Base-by-base conservation (phyloP, 441 rosid species). In the Theobroma grandiflorum region DNA sequence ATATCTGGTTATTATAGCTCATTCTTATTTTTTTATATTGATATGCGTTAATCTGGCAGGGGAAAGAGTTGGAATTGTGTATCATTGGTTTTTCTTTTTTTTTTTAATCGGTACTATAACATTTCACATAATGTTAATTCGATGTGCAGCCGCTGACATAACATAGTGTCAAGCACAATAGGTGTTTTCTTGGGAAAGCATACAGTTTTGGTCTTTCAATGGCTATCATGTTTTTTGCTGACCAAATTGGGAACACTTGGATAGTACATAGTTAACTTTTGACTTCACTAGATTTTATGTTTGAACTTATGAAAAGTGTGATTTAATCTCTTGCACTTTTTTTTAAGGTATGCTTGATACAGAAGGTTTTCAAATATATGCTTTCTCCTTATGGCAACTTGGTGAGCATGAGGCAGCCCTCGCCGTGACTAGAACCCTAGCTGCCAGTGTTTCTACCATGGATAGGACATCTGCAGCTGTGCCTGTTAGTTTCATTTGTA, bases 401-500 rank as follows among this genome's bases (percentile, higher is more conserved):
- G 98, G 96, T 74, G 89, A 89, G 78, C 82, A 84, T 78, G 95
- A 92, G 76, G 81, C 75, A 78, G 97, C 99, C 52, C 91, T 94
- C 83, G 84, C 89, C 69, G 91, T 84, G 81, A 85, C 88, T 70
- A 85, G 90, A 81, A 83, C 85, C 82, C 90, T 97, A 49, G 98
- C 93, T 81, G 87, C 87, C 75, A 78, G 76, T 80, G 79, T 95
- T 74, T 81, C 92, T 76, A 80, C 86, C 70, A 87, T 93, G 97
- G 97, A 94, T 72, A 80, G 74, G 79, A 63, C 81, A 77, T 86
- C 88, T 81, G 89, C 90, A 55, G 88, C 91, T 66, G 88, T 86
- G 80, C 87, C 92, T 82, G 89, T 94, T 85, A 87, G 94, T 89
- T 94, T 94, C 81, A 92, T 97, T 82, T 95, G 98, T 82, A 90